Evolutionary conservation across 495 filamentous ascomycete genomes (phyloP).

Genomic region (Oidiodendron maius): DNA sequence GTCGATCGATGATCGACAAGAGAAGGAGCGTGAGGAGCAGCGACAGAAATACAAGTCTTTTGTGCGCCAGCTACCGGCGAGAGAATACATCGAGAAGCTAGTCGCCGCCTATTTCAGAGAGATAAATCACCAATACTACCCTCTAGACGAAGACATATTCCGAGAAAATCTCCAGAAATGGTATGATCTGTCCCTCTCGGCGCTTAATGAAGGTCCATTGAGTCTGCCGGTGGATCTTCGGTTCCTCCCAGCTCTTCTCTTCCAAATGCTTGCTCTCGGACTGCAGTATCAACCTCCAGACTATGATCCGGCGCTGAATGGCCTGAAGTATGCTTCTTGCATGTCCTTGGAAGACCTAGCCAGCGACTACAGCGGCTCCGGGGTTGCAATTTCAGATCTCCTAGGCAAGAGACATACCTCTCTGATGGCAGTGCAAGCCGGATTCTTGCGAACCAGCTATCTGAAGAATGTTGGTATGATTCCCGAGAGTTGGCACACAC

Average conservation of each 20-base stretch:
- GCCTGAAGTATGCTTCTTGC: slow-evolving; percentile 49
- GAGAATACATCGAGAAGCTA: slow-evolving; percentile 45
- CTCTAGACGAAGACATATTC: slow-evolving; percentile 47
- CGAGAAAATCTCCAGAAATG: slow-evolving; percentile 42
- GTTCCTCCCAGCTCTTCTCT: slow-evolving; percentile 50
- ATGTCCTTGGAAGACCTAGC: slow-evolving; percentile 57
- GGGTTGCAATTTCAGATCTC: slow-evolving; percentile 43
- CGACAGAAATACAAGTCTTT: slow-evolving; percentile 46
- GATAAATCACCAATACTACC: slow-evolving; percentile 55
- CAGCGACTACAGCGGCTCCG: slow-evolving; percentile 51
- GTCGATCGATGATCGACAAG: slow-evolving; percentile 14
- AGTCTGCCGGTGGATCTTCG: slow-evolving; percentile 35
- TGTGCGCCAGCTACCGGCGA: slow-evolving; percentile 46
- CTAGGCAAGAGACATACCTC: slow-evolving; percentile 50
- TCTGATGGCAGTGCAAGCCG: slow-evolving; percentile 48
- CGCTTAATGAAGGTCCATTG: slow-evolving; percentile 36
- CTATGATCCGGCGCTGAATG: slow-evolving; percentile 39
- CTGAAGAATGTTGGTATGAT: slow-evolving; percentile 46
- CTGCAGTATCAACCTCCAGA: slow-evolving; percentile 45
- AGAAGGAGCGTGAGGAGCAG: too few relatives aligned
- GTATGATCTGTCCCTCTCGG: slow-evolving; percentile 39
- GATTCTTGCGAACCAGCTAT: slow-evolving; percentile 43
- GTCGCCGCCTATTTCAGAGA: slow-evolving; percentile 48
- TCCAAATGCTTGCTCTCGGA: slow-evolving; percentile 49
- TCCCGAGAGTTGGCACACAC: slow-evolving; percentile 52